A percentile compares a stretch with the other conserved stretches of the same genome.
Evolutionary conservation across 2,329 filamentous ascomycete genomes (phyloP).

Genomic region (Microascus cirrosus): DNA sequence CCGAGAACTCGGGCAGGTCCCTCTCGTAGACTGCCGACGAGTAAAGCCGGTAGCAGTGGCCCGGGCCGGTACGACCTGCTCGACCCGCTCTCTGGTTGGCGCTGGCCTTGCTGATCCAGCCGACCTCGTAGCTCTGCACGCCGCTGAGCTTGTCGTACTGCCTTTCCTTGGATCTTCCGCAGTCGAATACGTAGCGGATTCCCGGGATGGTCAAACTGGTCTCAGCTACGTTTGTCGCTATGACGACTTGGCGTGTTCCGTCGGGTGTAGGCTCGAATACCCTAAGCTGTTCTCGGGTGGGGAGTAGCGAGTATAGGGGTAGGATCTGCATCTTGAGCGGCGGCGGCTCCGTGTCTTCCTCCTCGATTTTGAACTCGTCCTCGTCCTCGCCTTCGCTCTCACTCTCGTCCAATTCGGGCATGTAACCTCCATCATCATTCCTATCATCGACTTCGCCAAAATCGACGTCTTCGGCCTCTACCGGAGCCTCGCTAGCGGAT

Average conservation of each 20-base stretch:
- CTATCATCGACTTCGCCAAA: slow-evolving; percentile 58
- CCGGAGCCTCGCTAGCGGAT: slow-evolving; percentile 62
- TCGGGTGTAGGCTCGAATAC: slow-evolving; percentile 83
- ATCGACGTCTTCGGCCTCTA: slow-evolving; percentile 82
- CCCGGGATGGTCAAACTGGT: slow-evolving; percentile 95
- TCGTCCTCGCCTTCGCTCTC: slow-evolving; percentile 44
- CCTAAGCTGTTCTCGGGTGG: slow-evolving; percentile 79
- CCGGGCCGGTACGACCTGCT: slow-evolving; percentile 88
- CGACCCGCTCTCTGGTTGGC: slow-evolving; percentile 85
- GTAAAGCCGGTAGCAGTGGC: slow-evolving; percentile 91
- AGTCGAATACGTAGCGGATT: slow-evolving; percentile 92
- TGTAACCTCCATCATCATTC: slow-evolving; percentile 3
- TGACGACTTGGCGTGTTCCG: slow-evolving; percentile 71
- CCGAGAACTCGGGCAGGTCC: slow-evolving; percentile 75
- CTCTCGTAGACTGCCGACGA: slow-evolving; percentile 89
- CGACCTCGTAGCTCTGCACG: slow-evolving; percentile 89
- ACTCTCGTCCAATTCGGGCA: slow-evolving; percentile 22
- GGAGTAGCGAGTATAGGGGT: slow-evolving; percentile 87
- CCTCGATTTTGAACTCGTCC: slow-evolving; percentile 58
- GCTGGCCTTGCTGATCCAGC: slow-evolving; percentile 96
- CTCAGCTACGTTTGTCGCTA: slow-evolving; percentile 95
- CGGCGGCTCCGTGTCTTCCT: slow-evolving; percentile 48
- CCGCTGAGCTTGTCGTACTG: slow-evolving; percentile 80
- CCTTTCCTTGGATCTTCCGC: slow-evolving; percentile 83
- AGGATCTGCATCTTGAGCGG: slow-evolving; percentile 73